Evolutionary conservation across 148 eudicot genomes (phyloP).

Genomic region (Spergularia bocconei): DNA sequence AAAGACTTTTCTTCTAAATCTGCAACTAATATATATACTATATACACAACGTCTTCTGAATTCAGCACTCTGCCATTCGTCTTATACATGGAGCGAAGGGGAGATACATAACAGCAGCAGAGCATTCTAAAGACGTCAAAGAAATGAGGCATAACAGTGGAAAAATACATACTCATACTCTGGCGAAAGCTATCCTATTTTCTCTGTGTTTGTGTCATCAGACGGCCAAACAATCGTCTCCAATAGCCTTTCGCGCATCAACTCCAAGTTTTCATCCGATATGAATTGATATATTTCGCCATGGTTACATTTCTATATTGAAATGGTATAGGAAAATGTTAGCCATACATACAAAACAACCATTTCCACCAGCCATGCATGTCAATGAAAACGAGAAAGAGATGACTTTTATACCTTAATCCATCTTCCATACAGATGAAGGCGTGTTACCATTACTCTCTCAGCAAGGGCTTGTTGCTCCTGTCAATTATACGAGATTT

Average conservation of each 20-base stretch:
- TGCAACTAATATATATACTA: constrained; percentile 18
- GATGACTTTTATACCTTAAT: constrained; percentile 51
- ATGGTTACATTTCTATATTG: constrained; percentile 75
- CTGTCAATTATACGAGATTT: constrained; percentile 31
- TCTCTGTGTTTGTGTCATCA: constrained; percentile 73
- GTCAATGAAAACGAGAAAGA: neutral
- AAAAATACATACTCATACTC: neutral
- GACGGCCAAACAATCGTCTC: constrained; percentile 90
- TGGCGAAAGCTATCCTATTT: constrained; percentile 34
- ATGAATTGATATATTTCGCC: constrained; percentile 73
- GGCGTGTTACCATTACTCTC: constrained; percentile 91
- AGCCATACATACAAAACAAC: neutral
- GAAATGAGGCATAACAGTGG: neutral
- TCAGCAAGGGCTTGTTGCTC: constrained; percentile 90
- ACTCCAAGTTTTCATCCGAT: constrained; percentile 82
- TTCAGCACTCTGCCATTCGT: constrained; percentile 8
- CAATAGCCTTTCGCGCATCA: constrained; percentile 93
- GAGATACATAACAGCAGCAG: neutral
- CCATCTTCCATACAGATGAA: constrained; percentile 93
- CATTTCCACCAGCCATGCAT: neutral
- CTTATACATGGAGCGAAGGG: neutral
- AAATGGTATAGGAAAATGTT: neutral
- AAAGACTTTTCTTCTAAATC: constrained; percentile 20
- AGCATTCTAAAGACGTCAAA: neutral
- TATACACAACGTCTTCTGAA: constrained; percentile 17